Evolutionary conservation across 1,284 basidiomycete species (phyloP).

Genomic region (Trichosporon inkin): DNA sequence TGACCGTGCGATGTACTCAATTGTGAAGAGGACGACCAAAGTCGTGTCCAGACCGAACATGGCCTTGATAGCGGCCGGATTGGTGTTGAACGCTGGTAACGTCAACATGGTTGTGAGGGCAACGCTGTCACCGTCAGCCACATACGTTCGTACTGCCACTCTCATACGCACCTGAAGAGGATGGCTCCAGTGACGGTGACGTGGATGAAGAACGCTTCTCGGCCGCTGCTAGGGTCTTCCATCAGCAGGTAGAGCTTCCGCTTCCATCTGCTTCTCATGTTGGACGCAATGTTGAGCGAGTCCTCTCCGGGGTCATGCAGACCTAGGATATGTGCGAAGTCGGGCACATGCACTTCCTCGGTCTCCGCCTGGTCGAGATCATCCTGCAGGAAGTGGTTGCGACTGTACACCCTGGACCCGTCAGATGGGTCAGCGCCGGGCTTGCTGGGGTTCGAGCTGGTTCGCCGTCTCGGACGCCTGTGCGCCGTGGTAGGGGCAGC

Average conservation of each 20-base stretch:
- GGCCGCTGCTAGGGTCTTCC: conserved; percentile 47
- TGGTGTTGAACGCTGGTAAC: conserved; percentile 67
- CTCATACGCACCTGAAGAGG: conserved; percentile 44
- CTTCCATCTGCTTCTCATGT: conserved; percentile 45
- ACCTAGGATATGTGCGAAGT: conserved; percentile 48
- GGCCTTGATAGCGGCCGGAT: conserved; percentile 59
- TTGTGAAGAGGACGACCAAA: conserved; percentile 75
- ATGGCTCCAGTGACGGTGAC: conserved; percentile 46
- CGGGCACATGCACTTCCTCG: conserved; percentile 47
- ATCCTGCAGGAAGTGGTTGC: conserved; percentile 20
- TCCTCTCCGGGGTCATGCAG: conserved; percentile 47
- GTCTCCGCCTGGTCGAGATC: conserved; percentile 15
- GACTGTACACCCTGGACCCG: not conserved
- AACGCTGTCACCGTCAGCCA: conserved; percentile 59
- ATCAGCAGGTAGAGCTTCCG: conserved; percentile 48
- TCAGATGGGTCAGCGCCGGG: not conserved
- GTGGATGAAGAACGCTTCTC: conserved; percentile 50
- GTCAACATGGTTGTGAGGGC: conserved; percentile 79
- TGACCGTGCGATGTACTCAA: conserved; percentile 56
- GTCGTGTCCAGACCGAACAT: conserved; percentile 74
- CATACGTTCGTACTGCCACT: not conserved
- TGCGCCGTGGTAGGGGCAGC: not conserved
- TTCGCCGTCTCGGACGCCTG: not conserved
- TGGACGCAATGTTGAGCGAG: conserved; percentile 43
- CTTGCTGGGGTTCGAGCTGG: conserved; percentile 8